Evolutionary conservation across 306 rosid genomes (phyloP).

Genomic region (Castanospermum australe): DNA sequence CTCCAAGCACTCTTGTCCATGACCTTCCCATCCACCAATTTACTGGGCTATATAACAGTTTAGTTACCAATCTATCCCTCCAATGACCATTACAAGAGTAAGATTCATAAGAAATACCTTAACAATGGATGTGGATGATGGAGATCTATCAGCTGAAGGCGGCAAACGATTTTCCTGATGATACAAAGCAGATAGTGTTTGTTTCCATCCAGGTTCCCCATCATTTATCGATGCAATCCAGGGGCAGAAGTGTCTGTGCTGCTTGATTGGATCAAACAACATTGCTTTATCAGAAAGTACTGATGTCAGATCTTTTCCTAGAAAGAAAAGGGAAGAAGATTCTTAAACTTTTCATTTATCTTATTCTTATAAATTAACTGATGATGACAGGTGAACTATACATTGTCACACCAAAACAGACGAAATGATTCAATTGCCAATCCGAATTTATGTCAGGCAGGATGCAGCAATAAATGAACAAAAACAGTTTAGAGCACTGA

Average conservation of each 20-base stretch:
- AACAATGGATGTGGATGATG: constrained; percentile 51
- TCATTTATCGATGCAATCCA: constrained; percentile 69
- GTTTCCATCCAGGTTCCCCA: constrained; percentile 88
- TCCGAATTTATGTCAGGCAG: background rate
- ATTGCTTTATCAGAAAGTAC: constrained; percentile 34
- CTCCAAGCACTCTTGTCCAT: background rate
- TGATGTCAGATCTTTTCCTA: constrained; percentile 52
- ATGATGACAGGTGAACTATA: background rate
- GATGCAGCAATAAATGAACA: background rate
- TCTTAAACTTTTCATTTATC: constrained; percentile 13
- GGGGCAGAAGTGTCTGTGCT: constrained; percentile 95
- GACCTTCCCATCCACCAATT: background rate
- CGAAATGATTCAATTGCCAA: background rate
- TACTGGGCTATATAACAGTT: background rate
- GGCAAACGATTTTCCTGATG: constrained; percentile 47
- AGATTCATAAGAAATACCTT: constrained; percentile 53
- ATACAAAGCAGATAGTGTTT: constrained; percentile 68
- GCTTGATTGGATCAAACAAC: constrained; percentile 90
- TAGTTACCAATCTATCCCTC: background rate
- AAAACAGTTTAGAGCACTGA: background rate
- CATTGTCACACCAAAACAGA: background rate
- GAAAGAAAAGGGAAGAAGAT: constrained; percentile 27
- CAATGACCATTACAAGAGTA: background rate
- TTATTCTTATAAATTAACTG: background rate
- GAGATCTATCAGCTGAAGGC: constrained; percentile 46